A percentile compares a stretch with the other conserved stretches of the same genome.
Conservation (phyloP, 805 yeast species). For the Pichia gijzeniarum region DNA sequence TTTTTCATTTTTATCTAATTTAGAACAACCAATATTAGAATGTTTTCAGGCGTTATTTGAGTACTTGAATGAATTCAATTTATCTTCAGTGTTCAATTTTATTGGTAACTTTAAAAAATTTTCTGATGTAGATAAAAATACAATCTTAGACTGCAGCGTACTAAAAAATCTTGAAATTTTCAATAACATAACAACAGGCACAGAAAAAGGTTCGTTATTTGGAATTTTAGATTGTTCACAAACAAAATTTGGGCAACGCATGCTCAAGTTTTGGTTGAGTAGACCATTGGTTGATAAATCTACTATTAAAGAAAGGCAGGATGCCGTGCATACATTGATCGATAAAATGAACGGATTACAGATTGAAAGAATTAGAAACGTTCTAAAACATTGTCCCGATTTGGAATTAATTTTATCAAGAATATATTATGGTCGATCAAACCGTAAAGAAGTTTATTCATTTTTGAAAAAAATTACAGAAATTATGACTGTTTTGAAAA, state of each 20-base stretch:
- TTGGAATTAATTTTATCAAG: conserved; percentile 51
- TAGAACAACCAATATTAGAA: conserved; percentile 13
- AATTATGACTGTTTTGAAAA: conserved; percentile 29
- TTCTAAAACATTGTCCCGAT: conserved; percentile 39
- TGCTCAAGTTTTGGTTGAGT: conserved; percentile 65
- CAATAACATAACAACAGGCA: conserved; percentile 50
- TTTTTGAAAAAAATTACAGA: conserved; percentile 43
- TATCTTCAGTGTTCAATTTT: conserved; percentile 50
- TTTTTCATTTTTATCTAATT: conserved; percentile 15
- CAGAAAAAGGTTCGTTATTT: conserved; percentile 60
- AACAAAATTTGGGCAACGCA: conserved; percentile 68
- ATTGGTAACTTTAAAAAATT: conserved; percentile 48
- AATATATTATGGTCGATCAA: conserved; percentile 52
- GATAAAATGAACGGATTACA: conserved; percentile 33
- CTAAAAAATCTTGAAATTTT: conserved; percentile 71
- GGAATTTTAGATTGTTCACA: conserved; percentile 80
- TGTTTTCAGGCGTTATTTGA: conserved; percentile 40
- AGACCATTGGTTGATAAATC: conserved; percentile 56
- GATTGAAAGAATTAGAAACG: conserved; percentile 25
- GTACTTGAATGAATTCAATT: conserved; percentile 58
- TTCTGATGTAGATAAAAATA: conserved; percentile 38
- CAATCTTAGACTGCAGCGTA: conserved; percentile 56
- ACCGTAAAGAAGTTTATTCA: conserved; percentile 52
- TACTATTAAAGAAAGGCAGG: conserved; percentile 52
- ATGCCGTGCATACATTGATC: conserved; percentile 50